Evolutionary conservation across 169 alveolate species (phyloP), one percentile per base, ranked within the genome.

Genomic region (Eimeria brunetti): DNA sequence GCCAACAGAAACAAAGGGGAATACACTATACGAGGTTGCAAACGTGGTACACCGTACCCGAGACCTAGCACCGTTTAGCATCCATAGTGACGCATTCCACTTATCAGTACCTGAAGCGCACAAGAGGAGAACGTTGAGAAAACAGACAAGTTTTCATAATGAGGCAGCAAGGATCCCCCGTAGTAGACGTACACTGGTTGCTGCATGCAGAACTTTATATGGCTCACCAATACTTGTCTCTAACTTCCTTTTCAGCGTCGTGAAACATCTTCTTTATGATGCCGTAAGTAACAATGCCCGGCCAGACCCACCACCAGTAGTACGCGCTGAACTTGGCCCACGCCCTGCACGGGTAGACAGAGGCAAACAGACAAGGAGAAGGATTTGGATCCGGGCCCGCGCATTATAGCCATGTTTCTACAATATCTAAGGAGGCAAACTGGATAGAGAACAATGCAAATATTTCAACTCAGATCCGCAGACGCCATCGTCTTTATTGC

Each of bases 231-330:
- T 86, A 95, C 46, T 95, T 89, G 58, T 95, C 94, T 1, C 94
- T 85, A 38, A 95, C 88, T 51, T 95, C 96, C 12, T 56, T 60
- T 67, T 95, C 96, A 20, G 95, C 96, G 36, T 95, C 96, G 56
- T 90, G 95, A 56, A 80, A 62, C 96, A 95, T 95, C 85, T 95
- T 95, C 51, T 75, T 62, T 64, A 90, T 38, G 33, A 95, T 69
- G 14, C 89, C 92, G 91, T 67, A 84, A 12, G 96, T 95, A 12
- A 89, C 78, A 27, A 95, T 30, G 36, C 94, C 94, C 0, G 96
- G 96, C 96, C 96, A 95, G 46, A 90, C 67, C 96, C 96, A 95
- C 86, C 91, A 94, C 96, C 95, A 89, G 76, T 78, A 88, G 38
- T 89, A 84, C n/a, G 89, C 95, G 91, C 95, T 86, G 67, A 89